phyloP scores from a whole-genome alignment of 2,329 filamentous ascomycete genomes.

The Fonsecaea pedrosoi region DNA sequence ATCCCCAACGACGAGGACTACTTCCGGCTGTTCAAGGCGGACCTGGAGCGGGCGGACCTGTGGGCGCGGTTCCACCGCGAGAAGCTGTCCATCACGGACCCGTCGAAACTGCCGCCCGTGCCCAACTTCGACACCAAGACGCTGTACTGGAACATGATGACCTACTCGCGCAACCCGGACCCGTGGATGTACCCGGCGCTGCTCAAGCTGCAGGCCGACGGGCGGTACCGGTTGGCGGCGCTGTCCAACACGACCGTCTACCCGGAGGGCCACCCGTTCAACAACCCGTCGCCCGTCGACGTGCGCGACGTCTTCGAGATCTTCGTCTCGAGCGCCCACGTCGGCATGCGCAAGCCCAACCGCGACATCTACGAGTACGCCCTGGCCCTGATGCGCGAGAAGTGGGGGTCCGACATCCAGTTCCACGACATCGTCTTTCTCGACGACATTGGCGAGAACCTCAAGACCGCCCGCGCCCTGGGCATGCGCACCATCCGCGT shows the following conservation, averaged over 20 bases:
- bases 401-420: constrained; percentile 60
- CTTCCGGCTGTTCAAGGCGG: constrained; percentile 75
- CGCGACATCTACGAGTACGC: constrained; percentile 79
- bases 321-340: constrained; percentile 84
- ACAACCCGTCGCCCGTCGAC: constrained; percentile 60
- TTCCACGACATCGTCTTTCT: constrained; percentile 80
- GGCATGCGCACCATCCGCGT: constrained; percentile 90
- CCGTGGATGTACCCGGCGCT: constrained; percentile 89
- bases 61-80: constrained; percentile 69
- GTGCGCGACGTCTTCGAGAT: constrained; percentile 78
- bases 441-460: constrained; percentile 92
- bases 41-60: constrained; percentile 69
- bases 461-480: constrained; percentile 75
- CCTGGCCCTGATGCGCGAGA: constrained; percentile 68
- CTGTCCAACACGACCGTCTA: constrained; percentile 91
- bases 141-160: constrained; percentile 94
- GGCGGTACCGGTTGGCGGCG: constrained; percentile 76
- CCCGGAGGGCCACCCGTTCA: constrained; percentile 73
- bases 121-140: constrained; percentile 77
- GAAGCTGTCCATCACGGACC: constrained; percentile 39
- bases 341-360: constrained; percentile 87
- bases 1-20: constrained; percentile 76
- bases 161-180: constrained; percentile 70
- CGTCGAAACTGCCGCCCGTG: constrained; percentile 61
- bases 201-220: constrained; percentile 67